Evolutionary conservation across 2,329 filamentous ascomycete genomes (phyloP), one percentile per base, ranked within the genome.

Genomic region (Fusarium incarnatum): DNA sequence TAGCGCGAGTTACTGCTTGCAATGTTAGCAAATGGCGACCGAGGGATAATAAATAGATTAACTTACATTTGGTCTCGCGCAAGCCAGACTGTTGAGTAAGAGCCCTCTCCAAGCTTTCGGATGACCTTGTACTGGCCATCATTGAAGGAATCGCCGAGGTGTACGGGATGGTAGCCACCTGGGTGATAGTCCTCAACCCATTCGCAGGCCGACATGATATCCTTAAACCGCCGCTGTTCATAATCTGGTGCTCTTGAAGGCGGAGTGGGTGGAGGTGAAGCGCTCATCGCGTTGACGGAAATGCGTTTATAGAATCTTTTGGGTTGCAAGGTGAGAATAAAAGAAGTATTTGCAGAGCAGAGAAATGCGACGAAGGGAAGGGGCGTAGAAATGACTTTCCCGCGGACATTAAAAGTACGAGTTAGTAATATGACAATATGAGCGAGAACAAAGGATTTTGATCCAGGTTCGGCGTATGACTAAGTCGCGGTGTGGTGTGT

Each of bases 21-120:
- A n/a, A n/a, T n/a, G n/a, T n/a, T n/a, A n/a, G n/a, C n/a, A n/a
- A n/a, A n/a, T n/a, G n/a, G n/a, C n/a, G n/a, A n/a, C n/a, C n/a
- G n/a, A n/a, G n/a, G n/a, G n/a, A n/a, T n/a, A n/a, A n/a, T n/a
- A n/a, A n/a, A n/a, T n/a, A n/a, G n/a, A n/a, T n/a, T n/a, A n/a
- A 45, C 77, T 70, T n/a, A 79, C 75, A 3, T 56, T 0, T 23
- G 8, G 8, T 81, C 79, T 40, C 54, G 72, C 25, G 79, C 83
- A 44, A 85, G 77, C 84, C 83, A 86, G 22, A 85, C 82, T 1
- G 83, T 85, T 5, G 82, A 83, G 66, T 74, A 83, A 5, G 79
- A 78, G 27, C 84, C 83, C 37, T 77, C 81, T 41, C 83, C 83
- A 34, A 85, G 75, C 70, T 86, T 85, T 49, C 82, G 77, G 40